Evolutionary conservation across 225 moss, liverwort and hornwort species (phyloP).

Genomic region (Pseudoscleropodium purum): DNA sequence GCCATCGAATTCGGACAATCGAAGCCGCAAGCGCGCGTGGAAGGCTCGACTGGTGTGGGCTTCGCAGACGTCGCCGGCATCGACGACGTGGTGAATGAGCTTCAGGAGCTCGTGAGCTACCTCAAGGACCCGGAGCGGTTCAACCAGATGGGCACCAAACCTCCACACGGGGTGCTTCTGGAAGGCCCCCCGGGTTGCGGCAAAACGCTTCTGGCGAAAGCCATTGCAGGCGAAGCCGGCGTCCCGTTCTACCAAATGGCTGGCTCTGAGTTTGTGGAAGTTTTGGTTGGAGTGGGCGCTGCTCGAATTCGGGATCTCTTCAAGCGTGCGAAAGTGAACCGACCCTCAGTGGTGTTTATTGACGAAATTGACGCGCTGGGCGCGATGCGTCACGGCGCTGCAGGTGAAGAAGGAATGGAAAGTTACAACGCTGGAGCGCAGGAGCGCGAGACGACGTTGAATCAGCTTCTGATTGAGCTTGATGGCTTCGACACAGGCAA

Average conservation of each 20-base stretch:
- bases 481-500: constrained; percentile 98
- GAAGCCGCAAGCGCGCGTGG: constrained; percentile 98
- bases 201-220: constrained; percentile 95
- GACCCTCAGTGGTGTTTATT: constrained; percentile 95
- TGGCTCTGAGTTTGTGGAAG: constrained; percentile 97
- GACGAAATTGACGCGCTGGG: constrained; percentile 98
- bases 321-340: constrained; percentile 96
- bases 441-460: constrained; percentile 92
- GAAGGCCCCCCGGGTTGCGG: constrained; percentile 98
- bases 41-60: constrained; percentile 89
- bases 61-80: constrained; percentile 97
- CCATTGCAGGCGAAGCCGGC: constrained; percentile 96
- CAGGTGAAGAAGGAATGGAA: constrained; percentile 95
- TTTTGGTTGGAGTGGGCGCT: constrained; percentile 92
- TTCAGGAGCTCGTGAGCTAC: constrained; percentile 94
- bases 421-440: constrained; percentile 96
- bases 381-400: constrained; percentile 96
- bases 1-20: constrained; percentile 98
- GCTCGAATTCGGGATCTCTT: constrained; percentile 95
- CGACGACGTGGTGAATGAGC: constrained; percentile 86
- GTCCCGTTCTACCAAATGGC: constrained; percentile 99
- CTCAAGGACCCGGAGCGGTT: constrained; percentile 96
- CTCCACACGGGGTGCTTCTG: constrained; percentile 92
- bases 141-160: constrained; percentile 99
- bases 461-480: constrained; percentile 92